phyloP scores from a whole-genome alignment of 2,329 filamentous ascomycete genomes.

The Exophiala alcalophila region DNA sequence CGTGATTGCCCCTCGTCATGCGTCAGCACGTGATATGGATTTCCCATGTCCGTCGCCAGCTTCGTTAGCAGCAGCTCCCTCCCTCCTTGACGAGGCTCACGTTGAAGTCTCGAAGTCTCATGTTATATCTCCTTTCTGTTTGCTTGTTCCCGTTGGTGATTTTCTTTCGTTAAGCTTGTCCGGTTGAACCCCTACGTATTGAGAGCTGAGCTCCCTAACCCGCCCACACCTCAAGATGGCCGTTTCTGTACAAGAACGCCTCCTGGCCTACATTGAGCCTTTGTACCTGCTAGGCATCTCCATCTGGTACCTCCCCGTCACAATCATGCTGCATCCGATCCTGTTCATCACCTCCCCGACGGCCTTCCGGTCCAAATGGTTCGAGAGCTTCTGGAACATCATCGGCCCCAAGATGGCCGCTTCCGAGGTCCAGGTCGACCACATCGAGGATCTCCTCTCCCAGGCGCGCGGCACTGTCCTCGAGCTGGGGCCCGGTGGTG shows the following conservation, averaged over 20 bases:
- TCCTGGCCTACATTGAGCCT: slow-evolving; percentile 18
- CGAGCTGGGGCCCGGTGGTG: slow-evolving; percentile 46
- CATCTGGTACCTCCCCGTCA: slow-evolving; percentile 19
- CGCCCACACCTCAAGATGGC: no score
- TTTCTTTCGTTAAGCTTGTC: no score
- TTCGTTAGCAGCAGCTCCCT: no score
- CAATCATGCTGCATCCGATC: slow-evolving; percentile 18
- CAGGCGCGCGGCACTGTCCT: slow-evolving; percentile 40
- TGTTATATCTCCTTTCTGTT: no score
- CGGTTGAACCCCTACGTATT: no score
- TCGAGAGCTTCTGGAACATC: slow-evolving; percentile 24
- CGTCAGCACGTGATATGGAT: no score
- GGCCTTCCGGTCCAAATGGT: slow-evolving; percentile 27
- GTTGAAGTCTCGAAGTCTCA: no score
- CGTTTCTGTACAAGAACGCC: slow-evolving; percentile 8
- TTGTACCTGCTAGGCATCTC: slow-evolving; percentile 20
- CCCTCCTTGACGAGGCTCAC: no score
- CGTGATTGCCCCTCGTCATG: neutral
- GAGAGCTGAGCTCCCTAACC: neutral
- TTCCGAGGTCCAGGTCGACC: slow-evolving; percentile 18
- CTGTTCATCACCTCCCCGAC: slow-evolving; percentile 17
- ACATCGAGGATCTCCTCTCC: slow-evolving; percentile 30
- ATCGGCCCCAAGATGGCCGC: slow-evolving; percentile 27
- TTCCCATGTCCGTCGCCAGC: no score
- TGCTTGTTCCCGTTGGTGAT: no score